Evolutionary conservation across 164 flowering plant species (phyloP).

Genomic region (Aristolochia californica): DNA sequence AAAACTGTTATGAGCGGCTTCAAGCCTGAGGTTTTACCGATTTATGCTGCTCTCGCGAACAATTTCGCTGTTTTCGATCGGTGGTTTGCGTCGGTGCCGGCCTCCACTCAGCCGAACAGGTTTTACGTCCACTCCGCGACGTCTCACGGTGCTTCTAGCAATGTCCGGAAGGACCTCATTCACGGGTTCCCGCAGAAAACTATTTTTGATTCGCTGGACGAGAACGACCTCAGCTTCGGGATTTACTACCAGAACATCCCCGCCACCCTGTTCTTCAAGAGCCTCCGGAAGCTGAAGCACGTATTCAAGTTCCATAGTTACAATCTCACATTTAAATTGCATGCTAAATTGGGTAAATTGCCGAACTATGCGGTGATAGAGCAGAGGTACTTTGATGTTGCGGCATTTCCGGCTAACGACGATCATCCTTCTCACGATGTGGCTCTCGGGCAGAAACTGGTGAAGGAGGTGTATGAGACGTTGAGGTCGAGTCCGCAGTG

Average conservation of each 20-base stretch:
- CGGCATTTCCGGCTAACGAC: slow-evolving; percentile 64
- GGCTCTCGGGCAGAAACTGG: slow-evolving; percentile 78
- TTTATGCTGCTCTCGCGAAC: slow-evolving; percentile 57
- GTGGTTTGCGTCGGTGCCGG: slow-evolving; percentile 86
- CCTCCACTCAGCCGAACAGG: slow-evolving; percentile 93
- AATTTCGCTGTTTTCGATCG: slow-evolving; percentile 75
- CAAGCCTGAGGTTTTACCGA: slow-evolving; percentile 49
- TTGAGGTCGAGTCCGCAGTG: slow-evolving; percentile 85
- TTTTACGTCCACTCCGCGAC: slow-evolving; percentile 93
- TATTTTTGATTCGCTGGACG: slow-evolving; percentile 85
- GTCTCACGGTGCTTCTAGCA: slow-evolving; percentile 75
- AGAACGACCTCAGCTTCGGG: slow-evolving; percentile 65
- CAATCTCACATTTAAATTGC: slow-evolving; percentile 43
- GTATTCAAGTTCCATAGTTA: slow-evolving; percentile 57
- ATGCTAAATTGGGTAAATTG: slow-evolving; percentile 53
- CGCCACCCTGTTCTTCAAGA: slow-evolving; percentile 68
- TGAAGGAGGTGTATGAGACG: slow-evolving; percentile 92
- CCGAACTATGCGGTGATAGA: slow-evolving; percentile 88
- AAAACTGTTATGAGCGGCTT: slow-evolving; percentile 79
- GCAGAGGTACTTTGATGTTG: slow-evolving; percentile 74
- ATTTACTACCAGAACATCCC: slow-evolving; percentile 96
- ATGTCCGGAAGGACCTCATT: slow-evolving; percentile 67
- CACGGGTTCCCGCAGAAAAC: slow-evolving; percentile 84
- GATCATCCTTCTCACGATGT: slow-evolving; percentile 96
- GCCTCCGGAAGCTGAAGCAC: slow-evolving; percentile 76